Evolutionary conservation across 176 grass and related monocot genomes (phyloP).

Genomic region (Musa beccarii): DNA sequence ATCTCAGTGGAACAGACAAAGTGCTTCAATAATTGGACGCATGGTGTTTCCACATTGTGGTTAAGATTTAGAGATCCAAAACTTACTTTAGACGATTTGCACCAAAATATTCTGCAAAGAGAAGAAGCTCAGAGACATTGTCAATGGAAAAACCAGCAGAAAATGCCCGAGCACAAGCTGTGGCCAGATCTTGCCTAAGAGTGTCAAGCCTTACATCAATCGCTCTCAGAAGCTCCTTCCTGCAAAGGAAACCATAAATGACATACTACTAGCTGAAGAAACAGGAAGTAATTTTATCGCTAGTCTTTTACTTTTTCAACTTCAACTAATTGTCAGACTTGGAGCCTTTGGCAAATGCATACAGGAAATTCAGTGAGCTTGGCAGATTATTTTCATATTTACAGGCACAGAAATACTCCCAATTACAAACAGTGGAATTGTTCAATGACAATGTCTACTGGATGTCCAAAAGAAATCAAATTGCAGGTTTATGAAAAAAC

Average conservation of each 20-base stretch:
- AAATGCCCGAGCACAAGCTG: slow-evolving; percentile 4
- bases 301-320: slow-evolving; percentile 2
- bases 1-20: neutral
- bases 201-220: slow-evolving; percentile 12
- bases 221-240: slow-evolving; percentile 16
- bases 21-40: neutral
- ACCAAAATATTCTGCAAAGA: slow-evolving; percentile 19
- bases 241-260: neutral
- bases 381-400: neutral
- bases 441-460: neutral
- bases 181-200: slow-evolving; percentile 6
- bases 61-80: neutral
- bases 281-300: neutral
- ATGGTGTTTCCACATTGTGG: neutral
- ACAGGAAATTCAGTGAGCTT: neutral
- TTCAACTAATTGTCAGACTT: neutral
- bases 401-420: too few relatives aligned
- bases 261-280: neutral
- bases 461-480: neutral
- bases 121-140: slow-evolving; percentile 18
- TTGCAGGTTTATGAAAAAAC: neutral
- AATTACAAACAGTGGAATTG: too few relatives aligned
- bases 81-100: slow-evolving; percentile 15
- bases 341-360: neutral
- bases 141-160: slow-evolving; percentile 16